phyloP scores from a whole-genome alignment of 257 asterid species.

The Primulina eburnea region DNA sequence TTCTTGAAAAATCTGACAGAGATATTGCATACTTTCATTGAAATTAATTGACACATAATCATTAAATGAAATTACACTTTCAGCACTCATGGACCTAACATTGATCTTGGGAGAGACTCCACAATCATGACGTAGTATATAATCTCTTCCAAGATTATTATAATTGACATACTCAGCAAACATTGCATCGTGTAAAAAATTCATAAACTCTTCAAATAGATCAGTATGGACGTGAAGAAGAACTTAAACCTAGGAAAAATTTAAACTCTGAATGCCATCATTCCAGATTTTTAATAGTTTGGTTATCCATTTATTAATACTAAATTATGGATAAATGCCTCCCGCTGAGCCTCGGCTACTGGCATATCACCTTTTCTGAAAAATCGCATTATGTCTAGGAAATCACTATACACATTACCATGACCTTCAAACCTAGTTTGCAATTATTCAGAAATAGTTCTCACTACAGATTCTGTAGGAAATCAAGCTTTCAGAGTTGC shows the following conservation, averaged over 20 bases:
- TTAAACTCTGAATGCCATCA: background rate
- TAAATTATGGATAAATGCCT: background rate
- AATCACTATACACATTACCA: background rate
- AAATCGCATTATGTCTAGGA: background rate
- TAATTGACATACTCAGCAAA: background rate
- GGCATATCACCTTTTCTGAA: background rate
- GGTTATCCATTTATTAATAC: background rate
- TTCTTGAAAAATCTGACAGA: no score
- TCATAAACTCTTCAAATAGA: background rate
- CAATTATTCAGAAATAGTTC: conserved; percentile 25
- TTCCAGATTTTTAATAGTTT: background rate
- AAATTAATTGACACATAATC: no score
- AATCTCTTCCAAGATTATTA: background rate
- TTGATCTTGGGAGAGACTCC: background rate
- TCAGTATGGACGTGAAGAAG: background rate
- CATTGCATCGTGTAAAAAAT: background rate
- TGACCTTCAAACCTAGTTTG: background rate
- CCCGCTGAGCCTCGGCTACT: background rate
- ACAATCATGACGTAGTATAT: background rate
- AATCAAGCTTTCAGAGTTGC: conserved; percentile 27
- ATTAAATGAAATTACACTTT: background rate
- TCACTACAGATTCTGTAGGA: conserved; percentile 21
- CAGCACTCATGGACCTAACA: background rate
- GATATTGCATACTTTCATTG: no score
- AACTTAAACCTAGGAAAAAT: background rate